Base-by-base conservation (phyloP, 495 filamentous ascomycete species). In the Glutinoglossum americanum region DNA sequence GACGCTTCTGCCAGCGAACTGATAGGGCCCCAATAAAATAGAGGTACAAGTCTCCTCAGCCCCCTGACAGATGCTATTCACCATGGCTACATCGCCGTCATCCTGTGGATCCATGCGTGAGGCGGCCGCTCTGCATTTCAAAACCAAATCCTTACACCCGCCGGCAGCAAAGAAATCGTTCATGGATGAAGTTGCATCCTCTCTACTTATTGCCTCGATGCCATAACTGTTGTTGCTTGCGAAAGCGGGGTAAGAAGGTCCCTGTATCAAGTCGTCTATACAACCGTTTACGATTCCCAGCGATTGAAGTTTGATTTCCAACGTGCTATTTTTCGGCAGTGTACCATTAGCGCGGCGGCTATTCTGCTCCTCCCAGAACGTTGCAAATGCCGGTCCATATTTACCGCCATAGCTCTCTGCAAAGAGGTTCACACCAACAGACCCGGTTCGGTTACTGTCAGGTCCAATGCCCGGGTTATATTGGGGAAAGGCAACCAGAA, bases 401-500 rank as follows among this genome's bases (percentile, higher is more conserved):
- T 70, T 67, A 10, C 73, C 73, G 21, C 72, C 72, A 58, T 75
- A 74, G 59, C 71, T 72, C 60, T 75, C 72, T 7, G 71, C 57
- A 55, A 73, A 72, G 7, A 75, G 63, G 58, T 73, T 69, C 54
- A 74, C 60, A 10, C 70, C 60, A 49, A 71, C 65, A 58, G 73
- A 51, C 58, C 69, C 58, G 64, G 64, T 33, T 55, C 63, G 28
- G 62, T 72, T 69, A 62, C 60, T 51, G 67, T 75, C 62, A 61
- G 70, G 62, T 62, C 71, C 62, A 0, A 71, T 70, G 1, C 70
- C 71, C 39, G 70, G 71, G 28, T 78, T 80, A 65, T 85, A 83
- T 64, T 83, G 75, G 0, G 83, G 83, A 56, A 86, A 87, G 7
- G 74, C 71, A 0, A 69, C 64, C 11, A 85, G 63, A 65, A 83